Evolutionary conservation across 2,329 filamentous ascomycete species (phyloP), one percentile per base, ranked within the genome.

Genomic region (Colletotrichum sp.): DNA sequence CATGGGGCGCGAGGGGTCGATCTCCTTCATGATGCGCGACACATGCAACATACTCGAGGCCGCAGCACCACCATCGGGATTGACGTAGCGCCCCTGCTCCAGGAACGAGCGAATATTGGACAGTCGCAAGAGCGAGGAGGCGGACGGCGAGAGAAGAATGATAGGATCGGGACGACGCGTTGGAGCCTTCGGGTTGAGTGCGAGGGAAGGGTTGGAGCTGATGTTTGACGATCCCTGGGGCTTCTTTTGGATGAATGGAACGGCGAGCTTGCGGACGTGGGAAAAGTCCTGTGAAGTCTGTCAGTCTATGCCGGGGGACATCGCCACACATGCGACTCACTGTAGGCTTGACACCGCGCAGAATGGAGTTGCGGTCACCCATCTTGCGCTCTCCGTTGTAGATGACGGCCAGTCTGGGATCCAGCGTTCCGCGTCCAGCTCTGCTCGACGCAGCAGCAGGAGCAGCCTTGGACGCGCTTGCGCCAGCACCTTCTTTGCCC

Each of bases 71-170:
- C 91, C 83, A 88, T 96, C 94, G 5, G 95, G 91, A 1, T 95
- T 95, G 8, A 93, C 89, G 86, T 96, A 99, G 78, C 93, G 88
- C 73, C 96, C 96, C 72, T 93, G 91, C 83, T 96, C 94, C 78
- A 99, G 94, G 89, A 99, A 98, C 34, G 94, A 93, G 82, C 98
- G 97, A 85, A 97, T 95, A 83, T 99, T 99, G 69, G 95, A 94
- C 91, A 98, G 95, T 83, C 96, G 96, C 48, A 99, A 93, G 65
- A 98, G 92, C 3, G 96, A 97, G 4, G 96, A 98, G 13, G 96
- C 97, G 2, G 96, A 98, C 2, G 97, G 97, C 0, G 97, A 98
- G 76, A 99, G 93, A 32, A 99, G 93, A 83, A 99, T 98, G 85
- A 99, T 99, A 65, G 97, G 97, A 83, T 98, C 90, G 48, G 91